These are phyloP conservation scores for Kodamaea plutei DNA, from an alignment of 1,139 yeast genomes.

Conservation along the genomic window DNA sequence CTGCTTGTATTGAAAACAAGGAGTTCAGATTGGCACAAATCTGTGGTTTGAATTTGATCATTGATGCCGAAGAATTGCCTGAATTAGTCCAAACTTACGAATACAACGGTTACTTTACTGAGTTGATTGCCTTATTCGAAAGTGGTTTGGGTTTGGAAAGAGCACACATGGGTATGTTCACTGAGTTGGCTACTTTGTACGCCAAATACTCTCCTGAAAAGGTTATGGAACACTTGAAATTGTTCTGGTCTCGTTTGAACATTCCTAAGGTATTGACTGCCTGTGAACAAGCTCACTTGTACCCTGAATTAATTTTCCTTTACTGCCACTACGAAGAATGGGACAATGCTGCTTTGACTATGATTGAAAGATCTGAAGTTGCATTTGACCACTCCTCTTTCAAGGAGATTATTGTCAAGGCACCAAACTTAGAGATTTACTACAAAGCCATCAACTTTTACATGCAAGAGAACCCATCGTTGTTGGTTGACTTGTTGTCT, in stretches of 20 bases:
- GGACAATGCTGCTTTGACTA: conserved; percentile 98
- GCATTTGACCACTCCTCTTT: conserved; percentile 93
- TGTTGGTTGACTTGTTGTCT: conserved; percentile 79
- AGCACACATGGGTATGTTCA: conserved; percentile 99
- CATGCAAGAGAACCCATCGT: conserved; percentile 86
- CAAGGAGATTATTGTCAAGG: conserved; percentile 92
- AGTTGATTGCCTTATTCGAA: conserved; percentile 87
- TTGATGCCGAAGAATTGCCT: conserved; percentile 95
- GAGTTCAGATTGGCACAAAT: conserved; percentile 97
- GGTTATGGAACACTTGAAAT: conserved; percentile 93
- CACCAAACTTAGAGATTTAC: conserved; percentile 92
- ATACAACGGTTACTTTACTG: conserved; percentile 85
- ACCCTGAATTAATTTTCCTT: conserved; percentile 94
- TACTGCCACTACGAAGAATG: conserved; percentile 98
- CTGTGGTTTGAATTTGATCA: conserved; percentile 94
- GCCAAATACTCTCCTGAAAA: conserved; percentile 86
- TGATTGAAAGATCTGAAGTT: conserved; percentile 91
- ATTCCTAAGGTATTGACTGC: conserved; percentile 96
- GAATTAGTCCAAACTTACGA: conserved; percentile 87
- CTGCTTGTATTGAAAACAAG: conserved; percentile 91
- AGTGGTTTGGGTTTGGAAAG: conserved; percentile 95
- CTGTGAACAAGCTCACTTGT: conserved; percentile 88
- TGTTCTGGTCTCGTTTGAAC: conserved; percentile 97
- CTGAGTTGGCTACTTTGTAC: conserved; percentile 88
- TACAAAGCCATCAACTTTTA: conserved; percentile 96